Evolutionary conservation across 441 rosid species (phyloP).

Genomic region (Lepidium campestre): DNA sequence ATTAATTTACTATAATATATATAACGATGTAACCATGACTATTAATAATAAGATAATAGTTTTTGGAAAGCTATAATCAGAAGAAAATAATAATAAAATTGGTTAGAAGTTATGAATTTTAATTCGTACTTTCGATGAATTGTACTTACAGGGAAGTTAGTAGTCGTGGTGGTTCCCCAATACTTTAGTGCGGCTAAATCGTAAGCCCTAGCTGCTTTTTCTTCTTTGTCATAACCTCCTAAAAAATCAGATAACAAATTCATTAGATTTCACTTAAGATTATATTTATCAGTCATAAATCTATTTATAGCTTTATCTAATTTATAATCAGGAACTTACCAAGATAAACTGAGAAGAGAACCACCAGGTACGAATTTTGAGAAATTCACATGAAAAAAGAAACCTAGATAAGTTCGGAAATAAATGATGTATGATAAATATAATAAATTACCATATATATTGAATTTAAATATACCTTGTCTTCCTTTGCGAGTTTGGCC

Average conservation of each 20-base stretch:
- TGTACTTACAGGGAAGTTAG: conserved; percentile 58
- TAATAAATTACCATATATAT: not conserved
- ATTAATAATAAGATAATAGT: not conserved
- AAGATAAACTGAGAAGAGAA: conserved; percentile 65
- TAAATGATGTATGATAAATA: not conserved
- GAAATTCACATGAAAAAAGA: not conserved
- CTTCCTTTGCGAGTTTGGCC: conserved; percentile 76
- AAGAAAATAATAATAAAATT: not conserved
- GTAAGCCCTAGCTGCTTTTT: conserved; percentile 72
- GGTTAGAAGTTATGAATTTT: not conserved
- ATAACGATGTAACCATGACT: not conserved
- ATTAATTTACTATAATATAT: not conserved
- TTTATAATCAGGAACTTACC: conserved; percentile 44
- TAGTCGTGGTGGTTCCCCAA: conserved; percentile 69
- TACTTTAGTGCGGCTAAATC: conserved; percentile 72
- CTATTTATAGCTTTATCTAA: not conserved
- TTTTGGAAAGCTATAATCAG: not conserved
- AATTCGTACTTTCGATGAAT: not conserved
- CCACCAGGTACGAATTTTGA: conserved; percentile 13
- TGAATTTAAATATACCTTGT: conserved; percentile 41
- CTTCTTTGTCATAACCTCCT: conserved; percentile 85
- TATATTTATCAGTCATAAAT: not conserved
- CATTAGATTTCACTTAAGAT: not conserved
- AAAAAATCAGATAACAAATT: not conserved
- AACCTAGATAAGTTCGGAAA: not conserved